Percentiles rank a stretch among this genome's conserved stretches.
Evolutionary conservation across 208 protist species (phyloP).

Genomic region (Acanthamoeba lenticulata): DNA sequence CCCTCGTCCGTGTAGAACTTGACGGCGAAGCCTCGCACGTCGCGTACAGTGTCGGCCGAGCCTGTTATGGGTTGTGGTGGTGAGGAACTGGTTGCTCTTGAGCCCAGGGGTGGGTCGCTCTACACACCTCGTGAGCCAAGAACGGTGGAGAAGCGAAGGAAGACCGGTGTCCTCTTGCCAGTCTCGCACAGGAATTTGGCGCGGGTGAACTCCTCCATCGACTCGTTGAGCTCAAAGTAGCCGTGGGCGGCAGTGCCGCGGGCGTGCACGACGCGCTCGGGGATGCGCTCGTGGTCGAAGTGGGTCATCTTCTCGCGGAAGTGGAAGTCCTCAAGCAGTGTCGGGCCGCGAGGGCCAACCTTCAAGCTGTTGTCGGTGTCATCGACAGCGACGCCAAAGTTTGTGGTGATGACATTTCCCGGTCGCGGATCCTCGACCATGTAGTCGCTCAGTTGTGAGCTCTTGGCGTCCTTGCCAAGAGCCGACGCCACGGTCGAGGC

Average conservation of each 20-base stretch:
- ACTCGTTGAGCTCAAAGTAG: slow-evolving; percentile 83
- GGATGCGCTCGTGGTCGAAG: slow-evolving; percentile 87
- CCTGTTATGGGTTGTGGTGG: slow-evolving; percentile 74
- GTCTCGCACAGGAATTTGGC: slow-evolving; percentile 85
- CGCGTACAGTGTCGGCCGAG: slow-evolving; percentile 83
- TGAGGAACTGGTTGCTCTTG: no score
- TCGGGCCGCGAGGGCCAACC: slow-evolving; percentile 73
- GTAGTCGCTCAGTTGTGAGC: background rate
- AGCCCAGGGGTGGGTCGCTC: background rate
- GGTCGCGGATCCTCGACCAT: background rate
- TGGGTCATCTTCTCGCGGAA: slow-evolving; percentile 85
- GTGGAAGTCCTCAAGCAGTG: slow-evolving; percentile 83
- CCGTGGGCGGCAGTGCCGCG: slow-evolving; percentile 83
- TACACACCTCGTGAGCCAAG: slow-evolving; percentile 63
- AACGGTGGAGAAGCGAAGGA: slow-evolving; percentile 91
- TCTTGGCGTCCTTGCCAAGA: background rate
- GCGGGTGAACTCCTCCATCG: slow-evolving; percentile 82
- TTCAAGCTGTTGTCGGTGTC: slow-evolving; percentile 81
- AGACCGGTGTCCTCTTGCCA: slow-evolving; percentile 87
- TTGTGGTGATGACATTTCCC: slow-evolving; percentile 31
- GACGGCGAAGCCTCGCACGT: slow-evolving; percentile 86
- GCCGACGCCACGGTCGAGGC: background rate
- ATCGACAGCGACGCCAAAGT: slow-evolving; percentile 68
- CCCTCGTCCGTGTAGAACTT: slow-evolving; percentile 91
- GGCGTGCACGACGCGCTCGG: slow-evolving; percentile 84